Evolutionary conservation across 306 rosid genomes (phyloP).

Genomic region (Lupinus albus): DNA sequence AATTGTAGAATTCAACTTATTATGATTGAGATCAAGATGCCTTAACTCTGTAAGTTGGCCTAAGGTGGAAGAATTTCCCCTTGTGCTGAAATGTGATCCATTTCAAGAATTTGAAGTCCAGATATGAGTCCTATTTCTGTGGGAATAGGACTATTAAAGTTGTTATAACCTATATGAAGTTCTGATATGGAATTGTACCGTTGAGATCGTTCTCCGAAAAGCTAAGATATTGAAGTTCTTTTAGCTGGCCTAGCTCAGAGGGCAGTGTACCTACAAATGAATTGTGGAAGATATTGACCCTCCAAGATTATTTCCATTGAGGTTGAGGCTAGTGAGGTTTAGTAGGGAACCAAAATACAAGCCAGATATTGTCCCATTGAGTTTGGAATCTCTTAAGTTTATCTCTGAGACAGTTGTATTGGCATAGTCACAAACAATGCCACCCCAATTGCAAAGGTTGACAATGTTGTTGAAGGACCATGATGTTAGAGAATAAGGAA

Average conservation of each 20-base stretch:
- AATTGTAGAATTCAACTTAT: slow-evolving; percentile 53
- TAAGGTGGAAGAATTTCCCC: slow-evolving; percentile 57
- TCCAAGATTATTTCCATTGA: slow-evolving; percentile 48
- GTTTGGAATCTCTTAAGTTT: slow-evolving; percentile 42
- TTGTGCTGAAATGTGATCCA: slow-evolving; percentile 42
- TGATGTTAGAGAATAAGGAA: slow-evolving; percentile 45
- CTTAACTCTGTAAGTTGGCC: slow-evolving; percentile 51
- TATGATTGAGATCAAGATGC: slow-evolving; percentile 38
- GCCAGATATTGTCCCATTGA: slow-evolving; percentile 44
- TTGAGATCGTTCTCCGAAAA: slow-evolving; percentile 47
- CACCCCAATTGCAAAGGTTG: slow-evolving; percentile 63
- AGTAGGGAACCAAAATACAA: slow-evolving; percentile 53
- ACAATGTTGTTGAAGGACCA: slow-evolving; percentile 58
- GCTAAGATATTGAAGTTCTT: slow-evolving; percentile 57
- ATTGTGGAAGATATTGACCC: slow-evolving; percentile 63
- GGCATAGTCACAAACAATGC: slow-evolving; percentile 51
- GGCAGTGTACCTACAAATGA: slow-evolving; percentile 48
- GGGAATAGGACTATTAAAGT: slow-evolving; percentile 51
- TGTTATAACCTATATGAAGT: slow-evolving; percentile 49
- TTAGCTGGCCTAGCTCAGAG: slow-evolving; percentile 48
- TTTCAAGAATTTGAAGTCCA: slow-evolving; percentile 41
- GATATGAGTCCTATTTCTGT: slow-evolving; percentile 44
- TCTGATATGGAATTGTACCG: slow-evolving; percentile 58
- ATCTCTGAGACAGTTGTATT: slow-evolving; percentile 44
- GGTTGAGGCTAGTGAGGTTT: slow-evolving; percentile 54